Conservation (phyloP, 768 basidiomycete genomes). For the Mycena indigotica region DNA sequence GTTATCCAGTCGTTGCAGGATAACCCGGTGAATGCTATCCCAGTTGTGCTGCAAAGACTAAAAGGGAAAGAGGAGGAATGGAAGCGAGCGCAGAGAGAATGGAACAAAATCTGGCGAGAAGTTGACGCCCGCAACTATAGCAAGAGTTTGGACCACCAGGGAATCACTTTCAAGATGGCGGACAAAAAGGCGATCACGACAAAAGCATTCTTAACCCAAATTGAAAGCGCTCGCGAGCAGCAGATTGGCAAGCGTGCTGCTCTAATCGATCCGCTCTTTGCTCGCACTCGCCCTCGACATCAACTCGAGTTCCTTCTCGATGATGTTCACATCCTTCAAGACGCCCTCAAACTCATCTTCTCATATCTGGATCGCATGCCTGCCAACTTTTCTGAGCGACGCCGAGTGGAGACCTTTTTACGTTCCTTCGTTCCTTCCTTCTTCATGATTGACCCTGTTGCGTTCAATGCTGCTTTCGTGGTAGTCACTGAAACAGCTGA, state of each 20-base stretch:
- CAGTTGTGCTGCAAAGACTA: conserved; percentile 83
- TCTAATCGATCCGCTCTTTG: conserved; percentile 54
- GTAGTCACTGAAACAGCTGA: conserved; percentile 57
- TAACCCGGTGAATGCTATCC: conserved; percentile 83
- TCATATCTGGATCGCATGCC: conserved; percentile 90
- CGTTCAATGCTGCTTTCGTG: conserved; percentile 72
- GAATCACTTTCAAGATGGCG: conserved; percentile 82
- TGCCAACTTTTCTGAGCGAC: conserved; percentile 70
- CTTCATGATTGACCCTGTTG: conserved; percentile 70
- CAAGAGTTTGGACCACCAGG: conserved; percentile 93
- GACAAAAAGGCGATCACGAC: conserved; percentile 85
- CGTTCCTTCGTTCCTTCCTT: conserved; percentile 76
- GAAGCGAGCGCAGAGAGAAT: conserved; percentile 95
- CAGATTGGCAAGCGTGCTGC: conserved; percentile 76
- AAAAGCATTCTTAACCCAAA: conserved; percentile 79
- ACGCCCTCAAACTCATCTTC: conserved; percentile 84
- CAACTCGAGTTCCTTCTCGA: conserved; percentile 81
- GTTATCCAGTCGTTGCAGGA: conserved; percentile 91
- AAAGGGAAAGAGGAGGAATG: conserved; percentile 99
- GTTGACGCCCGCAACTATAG: conserved; percentile 93
- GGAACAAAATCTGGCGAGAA: conserved; percentile 99
- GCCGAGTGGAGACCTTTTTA: conserved; percentile 80
- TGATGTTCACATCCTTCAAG: conserved; percentile 78
- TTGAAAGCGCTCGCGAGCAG: conserved; percentile 82
- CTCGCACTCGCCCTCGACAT: conserved; percentile 67